Evolutionary conservation across 305 asterid species (phyloP), one percentile per base, ranked within the genome.

Genomic region (Euphrasia arctica): DNA sequence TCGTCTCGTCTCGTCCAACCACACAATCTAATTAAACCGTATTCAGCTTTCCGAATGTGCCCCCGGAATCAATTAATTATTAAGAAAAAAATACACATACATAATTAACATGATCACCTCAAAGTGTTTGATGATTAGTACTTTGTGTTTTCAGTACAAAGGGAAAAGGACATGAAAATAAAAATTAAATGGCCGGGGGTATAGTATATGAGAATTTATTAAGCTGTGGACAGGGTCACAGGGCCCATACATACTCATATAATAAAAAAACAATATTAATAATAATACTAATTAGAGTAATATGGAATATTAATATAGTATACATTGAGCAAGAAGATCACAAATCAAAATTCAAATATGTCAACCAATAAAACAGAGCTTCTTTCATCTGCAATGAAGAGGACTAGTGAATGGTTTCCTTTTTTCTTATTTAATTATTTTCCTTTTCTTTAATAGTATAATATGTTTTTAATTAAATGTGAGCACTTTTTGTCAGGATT

Each of bases 341-440:
- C 27, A 68, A 62, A 54, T 63, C 64, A 54, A 49, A 58, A 41
- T 22, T 58, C 79, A 43, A 72, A 75, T 58, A 79, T 85, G 82
- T 71, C 83, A 55, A 68, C 71, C 41, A 85, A 78, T 77, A 84
- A 83, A 68, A 82, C 83, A 62, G 86, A 88, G 41, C 84, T 79
- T 50, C 85, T 91, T 47, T 82, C 92, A 39, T 58, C 85, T 78
- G 90, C 90, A 74, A 85, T 85, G 94, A 79, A 85, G 88, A 83
- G 98, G 65, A 91, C 96, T 39, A 85, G 90, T 39, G 96, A 91
- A 62, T 91, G 98, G 98, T 91, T 67, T 29, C 67, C 13, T 59
- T 34, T 67, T 41, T 29, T 70, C 69, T 68, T 65, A 11, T 29
- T 29, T 11, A 0, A 4, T 57, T 57, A 5, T 9, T 1, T 27